A percentile compares a stretch with the other conserved stretches of the same genome.
These are phyloP conservation scores for Aspergillus pseudoviridinutans DNA, from an alignment of 2,329 filamentous ascomycete species.

Conservation along the genomic window DNA sequence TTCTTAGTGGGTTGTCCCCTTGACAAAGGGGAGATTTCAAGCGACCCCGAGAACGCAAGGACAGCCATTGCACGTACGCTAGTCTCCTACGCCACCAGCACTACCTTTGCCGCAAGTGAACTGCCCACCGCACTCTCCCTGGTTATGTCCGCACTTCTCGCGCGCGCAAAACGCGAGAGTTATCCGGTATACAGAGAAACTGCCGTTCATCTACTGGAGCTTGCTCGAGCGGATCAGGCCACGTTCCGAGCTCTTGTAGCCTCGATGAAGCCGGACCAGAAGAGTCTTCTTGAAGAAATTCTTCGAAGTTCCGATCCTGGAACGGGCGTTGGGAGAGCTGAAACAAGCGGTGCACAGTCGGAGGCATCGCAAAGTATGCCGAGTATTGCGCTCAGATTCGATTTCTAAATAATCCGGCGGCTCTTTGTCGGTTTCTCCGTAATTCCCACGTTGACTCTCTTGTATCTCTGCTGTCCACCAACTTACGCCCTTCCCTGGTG, in stretches of 20 bases:
- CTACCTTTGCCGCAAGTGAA: slow-evolving; percentile 28
- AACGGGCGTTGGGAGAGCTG: slow-evolving; percentile 29
- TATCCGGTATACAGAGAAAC: slow-evolving; percentile 64
- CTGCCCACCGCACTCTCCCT: slow-evolving; percentile 61
- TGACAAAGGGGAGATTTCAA: slow-evolving; percentile 56
- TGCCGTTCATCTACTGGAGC: slow-evolving; percentile 70
- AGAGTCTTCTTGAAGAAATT: slow-evolving; percentile 74
- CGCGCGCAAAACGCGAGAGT: slow-evolving; percentile 64
- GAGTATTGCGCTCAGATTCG: slow-evolving; percentile 90
- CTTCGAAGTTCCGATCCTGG: slow-evolving; percentile 59
- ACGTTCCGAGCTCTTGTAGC: slow-evolving; percentile 72
- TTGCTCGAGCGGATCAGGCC: slow-evolving; percentile 69
- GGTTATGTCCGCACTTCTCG: slow-evolving; percentile 71
- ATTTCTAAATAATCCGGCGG: slow-evolving; percentile 57
- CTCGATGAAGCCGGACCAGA: slow-evolving; percentile 66
- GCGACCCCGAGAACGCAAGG: slow-evolving; percentile 72
- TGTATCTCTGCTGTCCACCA: neutral
- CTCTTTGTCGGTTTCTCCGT: neutral
- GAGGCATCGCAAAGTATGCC: slow-evolving; percentile 56
- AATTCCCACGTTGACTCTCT: neutral
- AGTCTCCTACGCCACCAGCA: slow-evolving; percentile 61
- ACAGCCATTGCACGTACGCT: slow-evolving; percentile 69
- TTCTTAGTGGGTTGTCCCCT: slow-evolving; percentile 58
- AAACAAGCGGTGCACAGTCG: slow-evolving; percentile 41
- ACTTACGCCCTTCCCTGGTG: neutral